These are phyloP conservation scores for Mycogone perniciosa DNA, from an alignment of 2,329 filamentous ascomycete genomes.

Conservation along the genomic window DNA sequence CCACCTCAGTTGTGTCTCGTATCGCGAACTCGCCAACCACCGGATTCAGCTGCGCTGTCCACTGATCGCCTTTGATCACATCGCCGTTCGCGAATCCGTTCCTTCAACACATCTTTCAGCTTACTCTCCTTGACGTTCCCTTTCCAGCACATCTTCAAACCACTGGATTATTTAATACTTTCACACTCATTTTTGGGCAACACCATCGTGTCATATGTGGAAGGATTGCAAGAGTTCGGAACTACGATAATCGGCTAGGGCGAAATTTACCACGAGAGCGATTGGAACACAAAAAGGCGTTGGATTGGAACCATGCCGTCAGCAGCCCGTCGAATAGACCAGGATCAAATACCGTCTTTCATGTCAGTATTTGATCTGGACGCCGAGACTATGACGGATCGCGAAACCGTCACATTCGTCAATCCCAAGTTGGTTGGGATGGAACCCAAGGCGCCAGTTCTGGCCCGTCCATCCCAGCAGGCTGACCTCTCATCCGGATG, in stretches of 20 bases:
- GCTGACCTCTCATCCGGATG: slow-evolving; percentile 34
- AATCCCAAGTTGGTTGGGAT: slow-evolving; percentile 47
- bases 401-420: slow-evolving; percentile 47
- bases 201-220: background rate
- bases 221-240: background rate
- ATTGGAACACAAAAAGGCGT: background rate
- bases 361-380: slow-evolving; percentile 70
- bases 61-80: slow-evolving; percentile 17
- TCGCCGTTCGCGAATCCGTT: slow-evolving; percentile 16
- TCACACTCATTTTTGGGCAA: background rate
- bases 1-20: slow-evolving; percentile 13
- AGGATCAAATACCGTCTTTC: slow-evolving; percentile 68
- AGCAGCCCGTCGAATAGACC: slow-evolving; percentile 54
- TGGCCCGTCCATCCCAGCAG: slow-evolving; percentile 32
- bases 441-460: slow-evolving; percentile 33
- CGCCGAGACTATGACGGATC: slow-evolving; percentile 47
- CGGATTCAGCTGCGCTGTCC: slow-evolving; percentile 52
- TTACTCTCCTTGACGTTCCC: slow-evolving; percentile 1
- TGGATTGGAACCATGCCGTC: slow-evolving; percentile 50
- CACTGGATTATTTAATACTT: background rate
- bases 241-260: slow-evolving; percentile 16
- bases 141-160: slow-evolving; percentile 15
- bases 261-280: slow-evolving; percentile 12
- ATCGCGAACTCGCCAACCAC: slow-evolving; percentile 17
- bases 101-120: slow-evolving; percentile 16